phyloP scores from a whole-genome alignment of 2,329 filamentous ascomycete species.

The Kalaharituber pfeilii region DNA sequence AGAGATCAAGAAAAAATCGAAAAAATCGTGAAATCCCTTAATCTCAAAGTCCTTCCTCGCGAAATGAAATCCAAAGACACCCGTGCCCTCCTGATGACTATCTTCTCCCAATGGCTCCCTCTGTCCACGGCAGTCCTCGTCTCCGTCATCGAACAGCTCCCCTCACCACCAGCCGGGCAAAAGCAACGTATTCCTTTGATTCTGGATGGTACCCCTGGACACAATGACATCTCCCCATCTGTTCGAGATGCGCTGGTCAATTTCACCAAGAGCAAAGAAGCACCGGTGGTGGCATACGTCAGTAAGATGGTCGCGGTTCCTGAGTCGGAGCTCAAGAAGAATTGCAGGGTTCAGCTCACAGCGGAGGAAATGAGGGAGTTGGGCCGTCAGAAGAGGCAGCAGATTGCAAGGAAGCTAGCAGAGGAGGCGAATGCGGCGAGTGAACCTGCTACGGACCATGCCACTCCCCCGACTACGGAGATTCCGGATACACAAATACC shows the following conservation, averaged over 20 bases:
- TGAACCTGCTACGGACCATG: conserved; percentile 6
- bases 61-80: conserved; percentile 70
- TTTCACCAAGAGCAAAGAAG: conserved; percentile 52
- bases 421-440: conserved; percentile 10
- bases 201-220: conserved; percentile 61
- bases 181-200: conserved; percentile 61
- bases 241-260: conserved; percentile 66
- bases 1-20: conserved; percentile 66
- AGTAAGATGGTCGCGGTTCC: conserved; percentile 97
- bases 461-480: conserved; percentile 22
- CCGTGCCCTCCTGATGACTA: conserved; percentile 61
- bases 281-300: conserved; percentile 81
- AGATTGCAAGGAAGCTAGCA: conserved; percentile 64
- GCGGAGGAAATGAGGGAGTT: conserved; percentile 81
- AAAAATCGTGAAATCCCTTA: conserved; percentile 86
- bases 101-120: conserved; percentile 82
- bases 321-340: conserved; percentile 76
- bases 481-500: conserved; percentile 27
- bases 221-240: conserved; percentile 47
- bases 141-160: conserved; percentile 82
- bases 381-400: conserved; percentile 72
- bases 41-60: conserved; percentile 68
- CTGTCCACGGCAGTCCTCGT: conserved; percentile 83
- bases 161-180: conserved; percentile 67
- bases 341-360: conserved; percentile 63